phyloP scores from a whole-genome alignment of 1,139 yeast species.

The Yamadazyma spencermartinsiae region DNA sequence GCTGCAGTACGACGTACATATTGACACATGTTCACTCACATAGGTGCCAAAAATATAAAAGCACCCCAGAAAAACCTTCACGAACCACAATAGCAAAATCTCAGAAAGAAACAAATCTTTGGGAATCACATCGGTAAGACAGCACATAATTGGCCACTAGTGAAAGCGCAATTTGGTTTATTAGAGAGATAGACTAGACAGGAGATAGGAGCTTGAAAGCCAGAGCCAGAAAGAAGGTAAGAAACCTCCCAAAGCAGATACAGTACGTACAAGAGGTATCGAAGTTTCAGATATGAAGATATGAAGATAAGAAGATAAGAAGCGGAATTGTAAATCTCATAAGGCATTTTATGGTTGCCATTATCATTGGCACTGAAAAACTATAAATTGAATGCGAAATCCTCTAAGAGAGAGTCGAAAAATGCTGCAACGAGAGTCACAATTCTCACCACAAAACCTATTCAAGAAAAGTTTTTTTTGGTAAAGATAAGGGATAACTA shows the following conservation, averaged over 20 bases:
- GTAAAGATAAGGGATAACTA: slow-evolving; percentile 1
- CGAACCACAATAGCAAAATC: neutral
- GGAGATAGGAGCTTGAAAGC: no score
- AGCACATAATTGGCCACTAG: no score
- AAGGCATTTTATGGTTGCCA: neutral
- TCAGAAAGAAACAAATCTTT: neutral
- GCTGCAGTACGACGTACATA: no score
- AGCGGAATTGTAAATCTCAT: neutral
- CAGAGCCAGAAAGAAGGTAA: neutral
- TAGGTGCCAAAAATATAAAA: no score
- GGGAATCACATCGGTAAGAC: neutral
- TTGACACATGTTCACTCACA: no score
- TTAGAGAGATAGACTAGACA: no score
- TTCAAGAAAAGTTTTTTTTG: neutral
- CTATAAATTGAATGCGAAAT: slow-evolving; percentile 1
- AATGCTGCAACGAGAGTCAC: slow-evolving; percentile 4
- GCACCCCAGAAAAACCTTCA: no score
- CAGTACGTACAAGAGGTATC: no score
- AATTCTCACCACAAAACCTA: neutral
- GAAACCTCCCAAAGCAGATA: no score
- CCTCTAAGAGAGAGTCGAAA: slow-evolving; percentile 3
- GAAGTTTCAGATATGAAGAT: no score
- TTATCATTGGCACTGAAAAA: neutral
- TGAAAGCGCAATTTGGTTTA: no score
- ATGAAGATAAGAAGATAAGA: slow-evolving; percentile 2